These are phyloP conservation scores for Botrytis paeoniae DNA, from an alignment of 2,329 filamentous ascomycete genomes.

Conservation along the genomic window DNA sequence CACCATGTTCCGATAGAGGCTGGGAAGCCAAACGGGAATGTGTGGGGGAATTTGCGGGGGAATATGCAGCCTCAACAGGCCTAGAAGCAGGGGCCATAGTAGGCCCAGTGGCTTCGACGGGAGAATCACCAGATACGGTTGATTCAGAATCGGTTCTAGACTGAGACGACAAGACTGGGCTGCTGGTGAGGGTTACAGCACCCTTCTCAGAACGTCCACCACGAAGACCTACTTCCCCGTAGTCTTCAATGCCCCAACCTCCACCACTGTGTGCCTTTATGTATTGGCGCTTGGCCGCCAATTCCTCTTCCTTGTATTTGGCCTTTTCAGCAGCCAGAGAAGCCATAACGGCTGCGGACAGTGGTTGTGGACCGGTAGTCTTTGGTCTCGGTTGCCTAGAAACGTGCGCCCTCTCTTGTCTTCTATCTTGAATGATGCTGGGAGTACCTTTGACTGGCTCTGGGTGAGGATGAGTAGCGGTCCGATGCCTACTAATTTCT, in stretches of 20 bases:
- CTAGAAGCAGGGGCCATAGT: background rate
- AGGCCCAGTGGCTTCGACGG: background rate
- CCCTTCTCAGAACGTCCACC: background rate
- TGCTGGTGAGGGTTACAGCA: background rate
- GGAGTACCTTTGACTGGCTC: background rate
- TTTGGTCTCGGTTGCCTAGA: too few relatives aligned
- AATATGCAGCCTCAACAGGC: background rate
- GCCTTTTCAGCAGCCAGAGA: background rate
- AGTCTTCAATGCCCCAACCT: background rate
- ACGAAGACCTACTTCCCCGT: background rate
- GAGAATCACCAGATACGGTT: background rate
- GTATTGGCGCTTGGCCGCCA: background rate
- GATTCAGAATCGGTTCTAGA: background rate
- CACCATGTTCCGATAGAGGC: background rate
- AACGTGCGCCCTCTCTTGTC: too few relatives aligned
- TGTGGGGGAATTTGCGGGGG: too few relatives aligned
- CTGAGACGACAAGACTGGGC: background rate
- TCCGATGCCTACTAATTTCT: background rate
- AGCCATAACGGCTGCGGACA: background rate
- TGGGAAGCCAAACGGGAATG: background rate
- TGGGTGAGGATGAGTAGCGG: background rate
- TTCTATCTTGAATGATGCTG: background rate
- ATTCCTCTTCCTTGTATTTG: background rate
- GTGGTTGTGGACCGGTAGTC: rapidly evolving
- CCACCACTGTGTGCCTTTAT: background rate